Evolutionary conservation across 371 early-diverging fungal species (phyloP).

Genomic region (Phascolomyces articulosus): DNA sequence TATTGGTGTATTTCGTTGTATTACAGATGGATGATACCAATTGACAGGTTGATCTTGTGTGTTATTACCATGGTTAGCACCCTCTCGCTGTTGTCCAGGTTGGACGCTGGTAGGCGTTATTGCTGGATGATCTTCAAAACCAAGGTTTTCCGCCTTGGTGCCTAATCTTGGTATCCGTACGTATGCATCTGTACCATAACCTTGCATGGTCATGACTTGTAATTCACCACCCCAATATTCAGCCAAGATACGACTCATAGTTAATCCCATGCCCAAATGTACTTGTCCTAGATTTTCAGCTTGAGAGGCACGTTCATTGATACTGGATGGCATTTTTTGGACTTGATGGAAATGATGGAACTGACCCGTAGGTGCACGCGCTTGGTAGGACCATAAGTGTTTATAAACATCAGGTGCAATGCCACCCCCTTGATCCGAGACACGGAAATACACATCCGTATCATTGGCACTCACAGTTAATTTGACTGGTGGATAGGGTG

Average conservation of each 20-base stretch:
- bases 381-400: constrained; percentile 82
- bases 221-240: constrained; percentile 87
- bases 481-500: constrained; percentile 65
- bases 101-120: background rate
- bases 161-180: constrained; percentile 73
- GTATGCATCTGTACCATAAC: constrained; percentile 90
- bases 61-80: background rate
- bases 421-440: constrained; percentile 93
- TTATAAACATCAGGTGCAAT: constrained; percentile 66
- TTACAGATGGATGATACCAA: constrained; percentile 1
- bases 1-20: background rate
- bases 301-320: constrained; percentile 35
- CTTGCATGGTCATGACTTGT: constrained; percentile 75
- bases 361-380: constrained; percentile 35
- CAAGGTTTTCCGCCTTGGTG: constrained; percentile 68
- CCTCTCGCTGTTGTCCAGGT: too few relatives aligned
- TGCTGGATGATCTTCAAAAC: constrained; percentile 15
- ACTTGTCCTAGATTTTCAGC: constrained; percentile 28
- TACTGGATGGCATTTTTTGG: constrained; percentile 36
- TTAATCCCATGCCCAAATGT: constrained; percentile 84
- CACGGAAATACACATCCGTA: constrained; percentile 82
- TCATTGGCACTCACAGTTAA: constrained; percentile 82
- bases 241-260: constrained; percentile 85
- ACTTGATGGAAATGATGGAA: constrained; percentile 38
- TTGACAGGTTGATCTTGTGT: background rate